These are phyloP conservation scores for Gryganskiella cystojenkinii DNA, from an alignment of 192 early-diverging fungal genomes.

Conservation along the genomic window DNA sequence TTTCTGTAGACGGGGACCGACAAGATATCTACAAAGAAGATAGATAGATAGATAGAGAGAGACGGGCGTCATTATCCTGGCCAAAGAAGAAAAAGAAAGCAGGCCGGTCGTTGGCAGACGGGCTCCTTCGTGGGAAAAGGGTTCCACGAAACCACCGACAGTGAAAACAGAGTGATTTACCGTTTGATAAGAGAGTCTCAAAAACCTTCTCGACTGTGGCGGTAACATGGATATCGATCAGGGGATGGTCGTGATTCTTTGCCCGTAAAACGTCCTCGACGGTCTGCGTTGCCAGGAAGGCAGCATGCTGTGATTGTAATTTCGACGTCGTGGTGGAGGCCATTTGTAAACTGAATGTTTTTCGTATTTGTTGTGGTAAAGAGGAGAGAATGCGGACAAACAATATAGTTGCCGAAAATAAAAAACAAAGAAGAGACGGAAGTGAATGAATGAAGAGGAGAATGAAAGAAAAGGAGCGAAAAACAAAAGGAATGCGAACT, in stretches of 20 bases:
- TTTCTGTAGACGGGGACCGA: slow-evolving; percentile 65
- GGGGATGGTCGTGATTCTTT: slow-evolving; percentile 26
- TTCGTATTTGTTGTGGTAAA: neutral
- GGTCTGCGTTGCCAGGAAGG: slow-evolving; percentile 47
- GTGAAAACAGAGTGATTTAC: slow-evolving; percentile 6
- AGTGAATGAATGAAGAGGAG: slow-evolving; percentile 8
- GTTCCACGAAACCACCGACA: neutral
- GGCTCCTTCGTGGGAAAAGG: slow-evolving; percentile 42
- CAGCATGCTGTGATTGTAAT: slow-evolving; percentile 31
- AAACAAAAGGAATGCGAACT: neutral
- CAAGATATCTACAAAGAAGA: slow-evolving; percentile 53
- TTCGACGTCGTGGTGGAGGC: neutral
- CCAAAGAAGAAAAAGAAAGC: slow-evolving; percentile 12
- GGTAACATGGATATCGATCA: slow-evolving; percentile 61
- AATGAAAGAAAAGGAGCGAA: neutral
- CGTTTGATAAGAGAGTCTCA: slow-evolving; percentile 60
- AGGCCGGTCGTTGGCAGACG: neutral
- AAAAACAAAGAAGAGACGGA: neutral
- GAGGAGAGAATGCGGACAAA: neutral
- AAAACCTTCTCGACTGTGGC: slow-evolving; percentile 67
- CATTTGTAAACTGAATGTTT: too few species aligned
- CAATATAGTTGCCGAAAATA: neutral
- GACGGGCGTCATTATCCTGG: neutral
- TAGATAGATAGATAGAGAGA: neutral
- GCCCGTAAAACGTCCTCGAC: slow-evolving; percentile 40